Evolutionary conservation across 2,329 filamentous ascomycete genomes (phyloP).

Genomic region (Alternaria ethzedia): DNA sequence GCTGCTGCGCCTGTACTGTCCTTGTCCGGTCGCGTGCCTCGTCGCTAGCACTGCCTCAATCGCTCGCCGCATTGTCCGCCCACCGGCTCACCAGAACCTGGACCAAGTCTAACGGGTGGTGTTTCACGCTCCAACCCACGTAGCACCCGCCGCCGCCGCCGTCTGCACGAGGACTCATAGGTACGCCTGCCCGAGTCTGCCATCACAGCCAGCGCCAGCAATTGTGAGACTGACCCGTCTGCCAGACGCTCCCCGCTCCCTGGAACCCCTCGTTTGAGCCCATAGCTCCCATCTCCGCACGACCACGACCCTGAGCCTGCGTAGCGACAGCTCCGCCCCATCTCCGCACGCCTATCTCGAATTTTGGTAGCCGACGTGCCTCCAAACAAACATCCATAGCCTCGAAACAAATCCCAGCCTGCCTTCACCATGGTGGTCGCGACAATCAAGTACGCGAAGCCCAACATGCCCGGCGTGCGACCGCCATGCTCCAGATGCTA

Average conservation of each 20-base stretch:
- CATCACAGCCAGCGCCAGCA: constrained; percentile 27
- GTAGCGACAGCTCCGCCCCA: not conserved
- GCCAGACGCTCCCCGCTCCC: constrained; percentile 38
- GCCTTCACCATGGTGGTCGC: constrained; percentile 47
- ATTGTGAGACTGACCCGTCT: constrained; percentile 34
- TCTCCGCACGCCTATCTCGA: constrained; percentile 29
- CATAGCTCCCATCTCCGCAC: constrained; percentile 2
- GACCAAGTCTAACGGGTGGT: constrained; percentile 43
- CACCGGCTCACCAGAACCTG: constrained; percentile 39
- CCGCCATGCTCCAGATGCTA: constrained; percentile 6
- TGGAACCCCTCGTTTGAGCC: constrained; percentile 47
- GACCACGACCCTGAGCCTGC: not conserved
- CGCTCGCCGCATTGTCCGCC: constrained; percentile 35
- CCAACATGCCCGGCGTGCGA: not conserved
- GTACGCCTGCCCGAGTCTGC: constrained; percentile 35
- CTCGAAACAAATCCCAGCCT: constrained; percentile 1
- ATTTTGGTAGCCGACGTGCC: constrained; percentile 17
- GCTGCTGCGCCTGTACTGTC: constrained; percentile 32
- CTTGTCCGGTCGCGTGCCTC: constrained; percentile 23
- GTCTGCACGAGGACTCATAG: constrained; percentile 37
- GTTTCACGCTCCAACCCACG: constrained; percentile 47
- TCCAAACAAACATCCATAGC: constrained; percentile 19
- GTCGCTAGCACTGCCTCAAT: constrained; percentile 15
- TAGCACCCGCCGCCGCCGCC: constrained; percentile 42
- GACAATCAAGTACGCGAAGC: constrained; percentile 50